Conservation (phyloP, 768 basidiomycete genomes). For the Termitomyces sp. region DNA sequence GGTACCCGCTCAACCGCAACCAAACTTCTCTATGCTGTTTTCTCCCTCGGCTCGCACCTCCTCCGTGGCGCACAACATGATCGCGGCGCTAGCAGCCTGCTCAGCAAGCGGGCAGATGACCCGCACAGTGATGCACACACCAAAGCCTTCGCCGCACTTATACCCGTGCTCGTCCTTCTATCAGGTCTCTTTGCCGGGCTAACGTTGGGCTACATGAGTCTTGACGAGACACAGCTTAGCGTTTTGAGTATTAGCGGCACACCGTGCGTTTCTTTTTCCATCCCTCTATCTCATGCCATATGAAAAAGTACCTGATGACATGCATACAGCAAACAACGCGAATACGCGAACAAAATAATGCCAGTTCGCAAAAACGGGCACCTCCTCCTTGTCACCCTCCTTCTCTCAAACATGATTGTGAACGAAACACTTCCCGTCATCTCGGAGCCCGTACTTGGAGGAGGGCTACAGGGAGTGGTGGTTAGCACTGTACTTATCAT, state of each 20-base stretch:
- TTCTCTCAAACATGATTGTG: constrained; percentile 88
- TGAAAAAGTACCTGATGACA: background rate
- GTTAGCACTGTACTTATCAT: constrained; percentile 84
- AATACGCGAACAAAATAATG: constrained; percentile 79
- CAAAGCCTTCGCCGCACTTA: constrained; percentile 50
- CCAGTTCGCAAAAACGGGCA: constrained; percentile 85
- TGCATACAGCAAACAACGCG: constrained; percentile 61
- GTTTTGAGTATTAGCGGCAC: constrained; percentile 84
- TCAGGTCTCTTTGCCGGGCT: constrained; percentile 90
- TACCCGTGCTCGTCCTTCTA: constrained; percentile 76
- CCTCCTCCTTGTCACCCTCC: constrained; percentile 74
- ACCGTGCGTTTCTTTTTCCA: constrained; percentile 41
- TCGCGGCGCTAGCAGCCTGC: background rate
- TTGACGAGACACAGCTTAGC: constrained; percentile 89
- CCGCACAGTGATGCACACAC: constrained; percentile 12
- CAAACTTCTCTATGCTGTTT: constrained; percentile 38
- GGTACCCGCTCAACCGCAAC: constrained; percentile 11
- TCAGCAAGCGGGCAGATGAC: background rate
- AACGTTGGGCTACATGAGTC: constrained; percentile 88
- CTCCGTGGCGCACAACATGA: constrained; percentile 21
- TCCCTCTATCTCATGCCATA: background rate
- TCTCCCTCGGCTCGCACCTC: constrained; percentile 37
- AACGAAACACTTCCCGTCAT: constrained; percentile 88
- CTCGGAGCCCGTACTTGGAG: constrained; percentile 73
- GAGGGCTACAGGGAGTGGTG: constrained; percentile 72